Evolutionary conservation across 306 rosid genomes (phyloP), one percentile per base, ranked within the genome.

Genomic region (Bauhinia variegata): DNA sequence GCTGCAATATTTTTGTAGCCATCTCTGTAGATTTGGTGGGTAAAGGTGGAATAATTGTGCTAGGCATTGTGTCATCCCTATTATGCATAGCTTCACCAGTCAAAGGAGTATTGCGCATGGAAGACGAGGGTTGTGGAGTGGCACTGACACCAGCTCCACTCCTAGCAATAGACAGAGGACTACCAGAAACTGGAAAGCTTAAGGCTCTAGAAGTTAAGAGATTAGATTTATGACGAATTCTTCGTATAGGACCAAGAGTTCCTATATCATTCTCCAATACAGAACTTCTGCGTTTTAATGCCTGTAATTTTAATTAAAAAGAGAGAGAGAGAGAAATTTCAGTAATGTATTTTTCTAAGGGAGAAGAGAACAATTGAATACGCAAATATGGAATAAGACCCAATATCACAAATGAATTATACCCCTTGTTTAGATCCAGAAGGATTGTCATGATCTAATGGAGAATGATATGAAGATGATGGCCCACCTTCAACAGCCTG

Each of bases 1-100:
- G 96, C 71, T 86, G 83, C 52, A 83, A 79, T 65, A 90, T 93
- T 86, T 90, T 93, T 34, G 88, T 78, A 41, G 95, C 95, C 84
- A 84, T 78, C 75, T 88, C 88, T 70, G 89, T 90, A 14, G 97
- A 90, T 72, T 84, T 82, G 63, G 91, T 74, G 17, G 90, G 80
- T 57, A 77, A 78, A 6, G 74, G 37, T 51, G 80, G 67, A 14
- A 67, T 58, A 71, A 80, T 79, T 30, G 78, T 79, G 33, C 73
- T 62, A n/a, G 85, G 86, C 63, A 48, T 42, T 56, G 75, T 60
- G 58, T 41, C 75, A 37, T 75, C 80, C 32, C 78, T 73, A 46
- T 78, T 63, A 55, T 59, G 72, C 50, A 67, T 76, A 60, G 76
- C 78, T 70, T 81, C 81, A 71, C 60, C 78, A 44, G 49, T 41